Conservation (phyloP, 139 green algal species). For the Ettlia oleoabundans region DNA sequence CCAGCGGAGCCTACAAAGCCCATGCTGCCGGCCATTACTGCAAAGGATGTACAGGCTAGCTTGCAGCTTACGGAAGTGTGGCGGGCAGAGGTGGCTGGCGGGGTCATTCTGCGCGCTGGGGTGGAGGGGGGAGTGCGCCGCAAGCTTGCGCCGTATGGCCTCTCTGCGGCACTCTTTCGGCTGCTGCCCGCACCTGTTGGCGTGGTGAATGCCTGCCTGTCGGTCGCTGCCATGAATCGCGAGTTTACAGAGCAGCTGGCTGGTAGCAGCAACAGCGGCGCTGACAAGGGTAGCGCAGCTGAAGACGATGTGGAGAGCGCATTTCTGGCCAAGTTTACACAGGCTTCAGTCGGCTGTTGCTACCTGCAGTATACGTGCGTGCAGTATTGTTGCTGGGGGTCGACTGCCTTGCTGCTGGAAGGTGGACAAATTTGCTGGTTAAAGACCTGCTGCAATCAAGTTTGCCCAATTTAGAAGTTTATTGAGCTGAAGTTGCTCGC, state of each 20-base stretch:
- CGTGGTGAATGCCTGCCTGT: slow-evolving; percentile 38
- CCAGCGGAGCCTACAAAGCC: neutral
- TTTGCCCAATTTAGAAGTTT: too few species aligned
- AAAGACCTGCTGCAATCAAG: neutral
- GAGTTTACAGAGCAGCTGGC: slow-evolving; percentile 22
- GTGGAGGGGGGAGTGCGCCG: slow-evolving; percentile 39
- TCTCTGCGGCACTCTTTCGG: slow-evolving; percentile 31
- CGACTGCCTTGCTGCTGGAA: neutral
- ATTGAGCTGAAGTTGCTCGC: too few species aligned
- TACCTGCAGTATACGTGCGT: slow-evolving; percentile 48
- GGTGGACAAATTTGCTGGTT: too few species aligned
- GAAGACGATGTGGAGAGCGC: neutral
- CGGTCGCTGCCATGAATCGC: slow-evolving; percentile 27
- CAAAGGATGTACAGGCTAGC: slow-evolving; percentile 35
- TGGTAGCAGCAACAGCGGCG: neutral
- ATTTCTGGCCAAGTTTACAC: slow-evolving; percentile 30
- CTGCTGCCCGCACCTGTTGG: neutral
- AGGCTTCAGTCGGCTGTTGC: slow-evolving; percentile 34
- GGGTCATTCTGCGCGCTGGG: slow-evolving; percentile 1
- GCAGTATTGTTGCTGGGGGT: neutral
- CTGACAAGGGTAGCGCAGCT: neutral
- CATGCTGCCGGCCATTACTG: neutral
- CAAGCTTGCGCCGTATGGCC: slow-evolving; percentile 38
- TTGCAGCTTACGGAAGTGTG: slow-evolving; percentile 48
- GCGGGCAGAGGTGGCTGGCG: slow-evolving; percentile 19